Conservation (phyloP, 1,139 yeast species). For the Saccharomycopsis phalli region DNA sequence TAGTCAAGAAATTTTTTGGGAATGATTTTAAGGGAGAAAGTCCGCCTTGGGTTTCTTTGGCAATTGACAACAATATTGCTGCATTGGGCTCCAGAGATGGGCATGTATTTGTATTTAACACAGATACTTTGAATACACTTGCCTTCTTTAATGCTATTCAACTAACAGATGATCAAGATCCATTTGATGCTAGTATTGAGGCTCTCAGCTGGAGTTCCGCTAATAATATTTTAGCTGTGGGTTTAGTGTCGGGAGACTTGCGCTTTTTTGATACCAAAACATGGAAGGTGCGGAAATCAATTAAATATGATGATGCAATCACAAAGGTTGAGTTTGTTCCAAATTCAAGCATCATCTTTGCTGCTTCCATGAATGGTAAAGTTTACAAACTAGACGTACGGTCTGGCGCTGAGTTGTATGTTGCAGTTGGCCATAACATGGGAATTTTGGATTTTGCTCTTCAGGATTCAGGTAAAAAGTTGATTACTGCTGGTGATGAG, state of each 20-base stretch:
- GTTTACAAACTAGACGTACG: conserved; percentile 85
- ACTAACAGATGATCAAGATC: conserved; percentile 50
- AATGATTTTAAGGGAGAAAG: conserved; percentile 60
- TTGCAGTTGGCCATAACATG: conserved; percentile 87
- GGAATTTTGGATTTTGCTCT: conserved; percentile 66
- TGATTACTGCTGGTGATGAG: conserved; percentile 96
- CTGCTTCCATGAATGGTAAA: conserved; percentile 76
- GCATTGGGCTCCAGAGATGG: conserved; percentile 89
- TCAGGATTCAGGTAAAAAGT: conserved; percentile 47
- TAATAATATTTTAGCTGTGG: conserved; percentile 67
- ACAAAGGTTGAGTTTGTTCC: conserved; percentile 67
- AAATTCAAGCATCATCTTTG: conserved; percentile 43
- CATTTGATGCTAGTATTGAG: conserved; percentile 75
- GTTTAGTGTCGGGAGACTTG: conserved; percentile 82
- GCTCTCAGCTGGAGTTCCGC: conserved; percentile 70
- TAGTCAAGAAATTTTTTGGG: conserved; percentile 53
- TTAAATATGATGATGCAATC: conserved; percentile 69
- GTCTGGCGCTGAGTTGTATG: conserved; percentile 64
- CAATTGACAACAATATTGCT: conserved; percentile 36
- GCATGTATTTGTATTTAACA: conserved; percentile 63
- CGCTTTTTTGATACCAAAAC: conserved; percentile 72
- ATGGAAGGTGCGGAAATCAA: conserved; percentile 74
- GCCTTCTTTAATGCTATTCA: conserved; percentile 59
- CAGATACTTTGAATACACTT: conserved; percentile 63
- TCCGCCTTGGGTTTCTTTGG: conserved; percentile 82